Evolutionary conservation across 2,329 filamentous ascomycete species (phyloP), one percentile per base, ranked within the genome.

Genomic region (Akanthomyces muscarius): DNA sequence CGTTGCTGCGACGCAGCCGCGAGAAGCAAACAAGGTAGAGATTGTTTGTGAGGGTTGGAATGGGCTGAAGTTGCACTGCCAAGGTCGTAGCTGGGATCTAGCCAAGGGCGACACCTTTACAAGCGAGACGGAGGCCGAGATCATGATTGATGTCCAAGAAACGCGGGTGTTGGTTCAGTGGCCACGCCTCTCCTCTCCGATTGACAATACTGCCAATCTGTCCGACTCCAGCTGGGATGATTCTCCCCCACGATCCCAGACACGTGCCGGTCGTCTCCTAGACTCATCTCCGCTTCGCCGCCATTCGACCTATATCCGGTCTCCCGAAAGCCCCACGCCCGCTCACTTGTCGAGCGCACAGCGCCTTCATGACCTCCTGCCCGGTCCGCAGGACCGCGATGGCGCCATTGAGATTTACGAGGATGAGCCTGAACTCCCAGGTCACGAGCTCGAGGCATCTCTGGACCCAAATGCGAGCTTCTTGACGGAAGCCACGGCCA

Each of bases 21-120:
- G 91, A 69, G 87, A 91, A 68, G 83, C 86, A 66, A 91, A 90
- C 74, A 89, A 87, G 75, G 86, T 99, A 53, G 91, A 97, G 75
- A 89, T 99, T 69, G 83, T 91, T 71, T 99, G 95, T 80, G 86
- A 90, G 71, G 95, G 95, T 25, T 98, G 94, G 94, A 99, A 99
- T 75, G 95, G 95, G 18, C 82, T 95, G 68, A 96, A 92, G 79
- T 78, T 99, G 68, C 92, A 97, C 77, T 97, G 92, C 79, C 89
- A 94, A 76, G 92, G 92, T 63, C 87, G 89, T 68, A 89, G 91
- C 3, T 94, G 91, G 81, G 91, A 97, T 68, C 77, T 99, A 70
- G 83, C 81, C 67, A 97, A 97, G 78, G 92, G 90, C 21, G 92
- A 97, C 73, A 90, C 86, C 56, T 98, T 97, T 76, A 89, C 88